Base-by-base conservation (phyloP, 106 monocot genomes). In the Chionographis japonica region DNA sequence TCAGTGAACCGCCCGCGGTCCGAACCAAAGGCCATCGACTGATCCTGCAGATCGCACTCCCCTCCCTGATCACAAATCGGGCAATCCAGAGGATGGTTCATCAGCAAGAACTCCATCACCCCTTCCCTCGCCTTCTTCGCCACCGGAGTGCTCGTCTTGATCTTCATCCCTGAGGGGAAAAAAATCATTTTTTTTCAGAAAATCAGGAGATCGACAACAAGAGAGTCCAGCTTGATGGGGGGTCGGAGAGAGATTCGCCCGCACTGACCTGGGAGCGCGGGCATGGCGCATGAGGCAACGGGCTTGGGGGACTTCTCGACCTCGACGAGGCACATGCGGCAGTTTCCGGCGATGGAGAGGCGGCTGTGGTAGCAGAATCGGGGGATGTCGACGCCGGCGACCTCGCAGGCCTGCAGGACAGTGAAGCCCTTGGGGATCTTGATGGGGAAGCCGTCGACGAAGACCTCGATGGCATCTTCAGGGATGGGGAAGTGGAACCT, bases 21-120 rank as follows among this genome's bases (percentile, higher is more conserved):
- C 1, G 98, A 78, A 40, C 98, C 98, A 58, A 98, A 98, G 15
- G 90, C 93, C 98, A 98, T 98, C 0, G 98, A 98, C 62, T 98
- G 98, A 46, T 98, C 98, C 80, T 98, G 98, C 37, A 98, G 80
- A 69, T 98, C 98, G 53, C 98, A 98, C 72, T 98, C 98, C 61
- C 98, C 98, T 73, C 98, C 98, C 69, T 98, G 98, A 77, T 98
- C 98, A 52, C 98, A 98, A 62, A 98, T 98, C 50, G 98, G 98
- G 75, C 98, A 98, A 59, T 98, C 98, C 62, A 98, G 73, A 4
- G 98, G 98, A 75, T 98, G 98, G 64, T 98, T 98, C 98, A 93
- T 93, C 70, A 98, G 72, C 69, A 98, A 60, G 79, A 98, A 98
- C 78, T 98, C 98, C 98, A 98, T 98, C 50, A 98, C 98, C 14